Base-by-base conservation (phyloP, 2,329 filamentous ascomycete species). In the Diplodia intermedia region DNA sequence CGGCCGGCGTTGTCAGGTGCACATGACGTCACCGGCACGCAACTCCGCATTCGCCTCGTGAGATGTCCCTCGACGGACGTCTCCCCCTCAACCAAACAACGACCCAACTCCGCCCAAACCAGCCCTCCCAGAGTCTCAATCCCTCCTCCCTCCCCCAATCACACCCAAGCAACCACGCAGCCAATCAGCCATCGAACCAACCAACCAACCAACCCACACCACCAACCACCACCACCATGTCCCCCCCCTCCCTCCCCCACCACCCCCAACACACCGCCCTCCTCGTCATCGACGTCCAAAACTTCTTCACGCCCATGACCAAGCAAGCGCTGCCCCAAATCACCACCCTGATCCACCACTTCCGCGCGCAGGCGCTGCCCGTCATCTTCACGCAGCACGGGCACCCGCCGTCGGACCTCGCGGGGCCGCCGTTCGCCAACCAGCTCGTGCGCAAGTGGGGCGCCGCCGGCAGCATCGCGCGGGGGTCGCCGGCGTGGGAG, bases 221-320 rank as follows among this genome's bases (percentile, higher is more conserved):
- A 38, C 36, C 36, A 38, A 4, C 2, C 11, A 14, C 36, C 36
- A 38, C 36, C 36, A 38, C 36, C 36, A 38, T 26, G 26, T 26
- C 26, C 26, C 26, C 26, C 26, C 4, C 26, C 26, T 26, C 26
- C 23, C 23, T 26, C 31, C 7, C 31, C 33, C 33, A 36, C 33
- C 33, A 36, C 3, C 33, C 33, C 33, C 23, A 23, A 15, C 29
- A 47, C 47, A 78, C 79, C 8, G 80, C 78, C 9, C 75, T 82
- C 31, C 75, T 82, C 3, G 73, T 81, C 11, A 73, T 82, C 68
- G 80, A 81, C 72, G 81, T 82, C 79, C 79, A 82, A 71, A 71
- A 73, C 57, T 69, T 73, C 71, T 82, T 82, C 71, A 66, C 72
- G 26, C 65, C 72, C 14, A 80, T 81, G 79, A 75, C 74, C 36